These are phyloP conservation scores for Apium graveolens DNA, from an alignment of 129 eudicot species.

Conservation along the genomic window DNA sequence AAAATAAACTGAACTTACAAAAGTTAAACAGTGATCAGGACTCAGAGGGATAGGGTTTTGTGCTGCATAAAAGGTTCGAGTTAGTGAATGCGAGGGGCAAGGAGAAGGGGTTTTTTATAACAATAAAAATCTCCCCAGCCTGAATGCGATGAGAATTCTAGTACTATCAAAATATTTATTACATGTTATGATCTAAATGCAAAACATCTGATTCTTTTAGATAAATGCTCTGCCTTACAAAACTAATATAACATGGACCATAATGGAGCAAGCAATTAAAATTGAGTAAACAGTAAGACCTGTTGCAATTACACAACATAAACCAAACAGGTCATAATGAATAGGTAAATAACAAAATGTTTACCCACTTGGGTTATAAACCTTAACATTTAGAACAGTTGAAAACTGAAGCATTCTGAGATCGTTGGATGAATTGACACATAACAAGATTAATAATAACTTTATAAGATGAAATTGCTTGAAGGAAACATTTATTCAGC, in stretches of 20 bases:
- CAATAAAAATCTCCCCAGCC: too few species aligned
- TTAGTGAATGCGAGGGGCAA: too few species aligned
- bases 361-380: background rate
- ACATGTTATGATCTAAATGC: background rate
- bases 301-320: background rate
- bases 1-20: too few species aligned
- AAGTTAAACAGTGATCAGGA: too few species aligned
- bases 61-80: too few species aligned
- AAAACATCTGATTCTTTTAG: background rate
- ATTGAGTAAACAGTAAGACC: background rate
- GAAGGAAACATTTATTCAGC: constrained; percentile 12
- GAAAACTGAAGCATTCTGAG: background rate
- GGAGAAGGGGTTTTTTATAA: too few species aligned
- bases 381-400: background rate
- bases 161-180: background rate
- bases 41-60: too few species aligned
- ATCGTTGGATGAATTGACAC: background rate
- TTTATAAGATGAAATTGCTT: background rate
- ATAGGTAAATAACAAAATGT: background rate
- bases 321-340: background rate
- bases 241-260: background rate
- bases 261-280: background rate
- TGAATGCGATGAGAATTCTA: background rate
- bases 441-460: background rate
- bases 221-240: background rate